These are phyloP conservation scores for Kickxella alabastrina DNA, from an alignment of 192 early-diverging fungal genomes.

Conservation along the genomic window DNA sequence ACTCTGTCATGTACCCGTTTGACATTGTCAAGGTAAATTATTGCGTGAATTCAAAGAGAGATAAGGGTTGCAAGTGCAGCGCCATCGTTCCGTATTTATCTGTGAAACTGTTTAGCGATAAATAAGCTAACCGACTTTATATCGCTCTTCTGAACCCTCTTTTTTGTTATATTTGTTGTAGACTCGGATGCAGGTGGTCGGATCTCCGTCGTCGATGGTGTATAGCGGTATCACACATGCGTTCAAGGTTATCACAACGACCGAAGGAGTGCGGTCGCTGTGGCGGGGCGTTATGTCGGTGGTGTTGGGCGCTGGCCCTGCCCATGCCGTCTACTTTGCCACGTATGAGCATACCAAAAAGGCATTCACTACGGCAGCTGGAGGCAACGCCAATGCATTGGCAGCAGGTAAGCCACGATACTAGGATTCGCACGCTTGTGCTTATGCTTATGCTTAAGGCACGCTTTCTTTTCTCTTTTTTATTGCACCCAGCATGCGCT, in stretches of 20 bases:
- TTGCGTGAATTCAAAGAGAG: background rate
- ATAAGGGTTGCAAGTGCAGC: background rate
- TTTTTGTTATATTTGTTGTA: too few species aligned
- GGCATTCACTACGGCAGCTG: slow-evolving; percentile 56
- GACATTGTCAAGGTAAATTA: slow-evolving; percentile 91
- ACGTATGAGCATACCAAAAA: slow-evolving; percentile 91
- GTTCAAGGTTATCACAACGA: slow-evolving; percentile 63
- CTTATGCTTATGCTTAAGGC: too few species aligned
- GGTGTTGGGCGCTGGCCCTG: slow-evolving; percentile 88
- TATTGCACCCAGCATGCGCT: too few species aligned
- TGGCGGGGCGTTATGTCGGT: slow-evolving; percentile 95
- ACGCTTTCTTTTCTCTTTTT: background rate
- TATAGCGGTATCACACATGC: slow-evolving; percentile 72
- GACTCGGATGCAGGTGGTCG: slow-evolving; percentile 92
- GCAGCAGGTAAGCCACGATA: slow-evolving; percentile 57
- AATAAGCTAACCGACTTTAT: too few species aligned
- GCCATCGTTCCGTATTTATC: background rate
- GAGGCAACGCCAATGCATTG: slow-evolving; percentile 51
- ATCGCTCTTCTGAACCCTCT: too few species aligned
- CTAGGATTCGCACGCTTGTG: too few species aligned
- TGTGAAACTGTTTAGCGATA: too few species aligned
- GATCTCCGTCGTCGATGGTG: slow-evolving; percentile 60
- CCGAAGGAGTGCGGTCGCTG: slow-evolving; percentile 74
- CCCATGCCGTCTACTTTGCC: slow-evolving; percentile 94
- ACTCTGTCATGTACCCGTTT: slow-evolving; percentile 91